Percentiles rank a stretch among this genome's conserved stretches.
Evolutionary conservation across 139 green algal genomes (phyloP).

Genomic region (Ettlia oleoabundans): DNA sequence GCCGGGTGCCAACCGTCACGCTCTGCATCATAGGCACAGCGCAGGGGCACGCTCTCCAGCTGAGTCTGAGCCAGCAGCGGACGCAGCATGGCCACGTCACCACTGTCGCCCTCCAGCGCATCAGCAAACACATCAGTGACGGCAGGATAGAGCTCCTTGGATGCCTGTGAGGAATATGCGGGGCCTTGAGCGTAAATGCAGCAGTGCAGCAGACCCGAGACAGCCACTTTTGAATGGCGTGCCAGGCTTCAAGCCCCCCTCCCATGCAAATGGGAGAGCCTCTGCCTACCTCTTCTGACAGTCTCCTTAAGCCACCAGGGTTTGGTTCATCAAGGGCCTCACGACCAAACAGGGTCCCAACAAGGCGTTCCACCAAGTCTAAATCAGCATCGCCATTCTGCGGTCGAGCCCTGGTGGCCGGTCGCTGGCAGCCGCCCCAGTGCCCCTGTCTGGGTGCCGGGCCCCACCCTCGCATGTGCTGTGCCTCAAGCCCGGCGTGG

Average conservation of each 20-base stretch:
- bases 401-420: too few species aligned
- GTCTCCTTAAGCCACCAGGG: conserved; percentile 71
- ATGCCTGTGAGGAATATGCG: not conserved
- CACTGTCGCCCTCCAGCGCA: conserved; percentile 55
- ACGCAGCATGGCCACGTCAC: conserved; percentile 51
- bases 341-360: conserved; percentile 69
- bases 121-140: conserved; percentile 58
- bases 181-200: not conserved
- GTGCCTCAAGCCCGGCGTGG: too few species aligned
- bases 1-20: conserved; percentile 64
- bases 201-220: not conserved
- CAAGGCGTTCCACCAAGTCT: conserved; percentile 59
- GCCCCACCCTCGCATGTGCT: too few species aligned
- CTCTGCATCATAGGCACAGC: conserved; percentile 67
- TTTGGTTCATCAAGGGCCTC: conserved; percentile 62
- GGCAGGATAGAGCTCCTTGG: conserved; percentile 59
- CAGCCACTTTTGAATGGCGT: too few species aligned
- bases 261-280: too few species aligned
- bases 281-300: conserved; percentile 49
- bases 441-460: not conserved
- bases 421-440: too few species aligned
- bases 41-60: conserved; percentile 61
- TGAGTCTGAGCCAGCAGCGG: conserved; percentile 75
- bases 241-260: too few species aligned
- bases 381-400: conserved; percentile 16